phyloP scores from a whole-genome alignment of 2,329 filamentous ascomycete genomes.

The Talaromyces pinophilus region DNA sequence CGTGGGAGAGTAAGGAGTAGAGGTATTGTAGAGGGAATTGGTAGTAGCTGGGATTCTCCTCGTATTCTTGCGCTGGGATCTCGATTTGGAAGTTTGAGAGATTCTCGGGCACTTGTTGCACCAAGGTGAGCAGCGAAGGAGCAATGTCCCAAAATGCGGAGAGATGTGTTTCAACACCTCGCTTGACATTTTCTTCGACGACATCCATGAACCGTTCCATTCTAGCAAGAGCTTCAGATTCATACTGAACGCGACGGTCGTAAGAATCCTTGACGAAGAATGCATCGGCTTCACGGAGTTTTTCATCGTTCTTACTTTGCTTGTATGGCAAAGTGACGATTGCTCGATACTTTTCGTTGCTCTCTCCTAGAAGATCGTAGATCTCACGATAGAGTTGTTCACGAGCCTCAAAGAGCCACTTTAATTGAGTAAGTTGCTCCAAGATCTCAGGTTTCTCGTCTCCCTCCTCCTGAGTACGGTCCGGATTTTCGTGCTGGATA shows the following conservation, averaged over 20 bases:
- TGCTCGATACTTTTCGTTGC: conserved; percentile 81
- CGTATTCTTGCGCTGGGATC: conserved; percentile 76
- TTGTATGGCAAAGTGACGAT: conserved; percentile 82
- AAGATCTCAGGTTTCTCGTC: conserved; percentile 92
- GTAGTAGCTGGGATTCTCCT: conserved; percentile 81
- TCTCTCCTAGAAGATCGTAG: conserved; percentile 79
- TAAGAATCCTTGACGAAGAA: conserved; percentile 81
- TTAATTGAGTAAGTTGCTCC: conserved; percentile 90
- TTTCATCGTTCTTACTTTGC: conserved; percentile 70
- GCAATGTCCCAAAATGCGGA: conserved; percentile 98
- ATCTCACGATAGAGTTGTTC: conserved; percentile 82
- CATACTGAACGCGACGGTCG: conserved; percentile 69
- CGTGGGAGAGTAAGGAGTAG: conserved; percentile 78
- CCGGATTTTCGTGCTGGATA: conserved; percentile 67
- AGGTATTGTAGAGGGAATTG: conserved; percentile 87
- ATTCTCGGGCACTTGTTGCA: conserved; percentile 72
- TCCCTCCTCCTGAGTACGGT: conserved; percentile 89
- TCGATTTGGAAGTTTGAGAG: conserved; percentile 66
- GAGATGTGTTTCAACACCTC: conserved; percentile 86
- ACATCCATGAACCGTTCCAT: conserved; percentile 75
- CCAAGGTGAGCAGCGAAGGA: conserved; percentile 72
- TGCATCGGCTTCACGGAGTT: conserved; percentile 72
- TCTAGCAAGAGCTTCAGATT: conserved; percentile 70
- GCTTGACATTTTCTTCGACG: conserved; percentile 79
- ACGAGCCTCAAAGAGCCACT: conserved; percentile 96